Evolutionary conservation across 805 yeast genomes (phyloP).

Genomic region (Clavispora carvajalis): DNA sequence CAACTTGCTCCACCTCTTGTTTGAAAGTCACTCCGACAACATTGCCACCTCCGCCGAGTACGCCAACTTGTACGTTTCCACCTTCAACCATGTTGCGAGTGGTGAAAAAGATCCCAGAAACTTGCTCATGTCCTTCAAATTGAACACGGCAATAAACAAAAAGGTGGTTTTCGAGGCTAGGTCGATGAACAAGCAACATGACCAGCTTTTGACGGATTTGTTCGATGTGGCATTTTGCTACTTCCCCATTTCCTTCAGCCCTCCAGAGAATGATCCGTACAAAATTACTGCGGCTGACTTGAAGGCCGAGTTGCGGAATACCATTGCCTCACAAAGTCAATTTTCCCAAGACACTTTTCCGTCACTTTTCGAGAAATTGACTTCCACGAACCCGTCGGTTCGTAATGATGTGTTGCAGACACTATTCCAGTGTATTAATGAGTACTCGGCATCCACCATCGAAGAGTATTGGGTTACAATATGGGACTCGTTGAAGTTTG

Average conservation of each 20-base stretch:
- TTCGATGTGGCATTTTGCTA: conserved; percentile 91
- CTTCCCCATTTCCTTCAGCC: conserved; percentile 92
- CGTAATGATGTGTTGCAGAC: conserved; percentile 71
- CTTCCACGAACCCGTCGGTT: conserved; percentile 68
- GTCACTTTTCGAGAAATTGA: conserved; percentile 70
- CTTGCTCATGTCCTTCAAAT: conserved; percentile 60
- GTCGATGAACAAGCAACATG: conserved; percentile 26
- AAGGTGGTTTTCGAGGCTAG: conserved; percentile 26
- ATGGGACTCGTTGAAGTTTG: conserved; percentile 88
- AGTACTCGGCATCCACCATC: conserved; percentile 46
- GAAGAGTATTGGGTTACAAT: conserved; percentile 62
- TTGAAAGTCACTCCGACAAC: conserved; percentile 22
- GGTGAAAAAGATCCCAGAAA: conserved; percentile 97
- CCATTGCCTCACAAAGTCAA: conserved; percentile 54
- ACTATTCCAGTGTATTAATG: conserved; percentile 48
- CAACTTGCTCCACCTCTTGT: conserved; percentile 36
- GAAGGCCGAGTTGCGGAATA: conserved; percentile 53
- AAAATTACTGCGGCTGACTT: conserved; percentile 71
- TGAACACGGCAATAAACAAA: conserved; percentile 45
- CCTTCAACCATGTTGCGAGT: conserved; percentile 63
- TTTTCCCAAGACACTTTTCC: conserved; percentile 74
- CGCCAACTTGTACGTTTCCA: conserved; percentile 42
- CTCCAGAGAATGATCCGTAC: conserved; percentile 87
- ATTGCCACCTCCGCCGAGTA: conserved; percentile 13
- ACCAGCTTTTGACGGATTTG: conserved; percentile 52